phyloP scores from a whole-genome alignment of 2,329 filamentous ascomycete species.

The Neurospora crassa region DNA sequence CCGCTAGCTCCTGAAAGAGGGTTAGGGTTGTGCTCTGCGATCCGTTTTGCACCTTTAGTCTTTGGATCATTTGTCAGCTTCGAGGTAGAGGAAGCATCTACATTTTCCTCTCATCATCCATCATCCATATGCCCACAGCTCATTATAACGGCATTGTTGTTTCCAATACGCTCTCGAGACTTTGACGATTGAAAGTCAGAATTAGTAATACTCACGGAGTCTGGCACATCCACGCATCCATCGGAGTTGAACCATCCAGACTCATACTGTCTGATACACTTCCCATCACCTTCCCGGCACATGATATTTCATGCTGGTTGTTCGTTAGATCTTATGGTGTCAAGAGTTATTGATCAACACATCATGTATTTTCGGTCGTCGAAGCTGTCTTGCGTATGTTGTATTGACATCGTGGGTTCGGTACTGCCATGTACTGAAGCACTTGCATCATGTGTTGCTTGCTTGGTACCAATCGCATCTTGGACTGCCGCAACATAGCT shows the following conservation, averaged over 20 bases:
- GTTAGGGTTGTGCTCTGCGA: conserved; percentile 6
- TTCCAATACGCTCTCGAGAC: background rate
- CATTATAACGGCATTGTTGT: background rate
- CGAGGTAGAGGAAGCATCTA: background rate
- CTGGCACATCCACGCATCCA: background rate
- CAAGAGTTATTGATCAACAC: background rate
- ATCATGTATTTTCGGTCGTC: background rate
- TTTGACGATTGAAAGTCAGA: background rate
- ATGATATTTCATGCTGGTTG: background rate
- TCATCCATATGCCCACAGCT: background rate
- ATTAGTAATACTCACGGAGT: background rate
- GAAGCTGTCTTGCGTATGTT: background rate
- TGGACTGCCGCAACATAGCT: background rate
- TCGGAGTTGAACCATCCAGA: background rate
- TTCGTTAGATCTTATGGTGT: background rate
- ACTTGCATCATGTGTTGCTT: background rate
- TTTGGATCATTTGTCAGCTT: background rate
- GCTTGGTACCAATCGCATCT: background rate
- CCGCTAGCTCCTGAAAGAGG: background rate
- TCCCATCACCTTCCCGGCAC: background rate
- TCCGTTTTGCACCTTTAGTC: background rate
- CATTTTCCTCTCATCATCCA: background rate
- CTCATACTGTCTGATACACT: background rate
- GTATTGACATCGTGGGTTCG: background rate
- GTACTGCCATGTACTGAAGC: background rate